These are phyloP conservation scores for Elaeis oleifera DNA, from an alignment of 202 grass and related monocot species.

Conservation along the genomic window DNA sequence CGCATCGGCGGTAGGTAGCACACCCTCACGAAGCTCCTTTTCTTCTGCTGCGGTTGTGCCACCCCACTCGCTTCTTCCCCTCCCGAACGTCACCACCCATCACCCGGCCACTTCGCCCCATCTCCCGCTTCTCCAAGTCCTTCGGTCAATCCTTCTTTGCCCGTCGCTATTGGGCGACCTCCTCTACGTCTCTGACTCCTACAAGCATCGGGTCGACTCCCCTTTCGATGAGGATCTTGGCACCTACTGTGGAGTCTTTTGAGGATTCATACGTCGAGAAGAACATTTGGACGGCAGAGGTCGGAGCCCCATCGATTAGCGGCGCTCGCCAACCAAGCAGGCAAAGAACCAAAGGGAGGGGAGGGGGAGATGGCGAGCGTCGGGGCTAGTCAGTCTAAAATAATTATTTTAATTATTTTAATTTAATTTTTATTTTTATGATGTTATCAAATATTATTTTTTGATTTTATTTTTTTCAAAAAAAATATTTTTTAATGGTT, in stretches of 20 bases:
- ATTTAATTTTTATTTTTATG: too few relatives aligned
- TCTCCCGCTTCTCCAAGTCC: slow-evolving; percentile 60
- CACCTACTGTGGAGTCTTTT: slow-evolving; percentile 62
- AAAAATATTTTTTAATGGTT: too few relatives aligned
- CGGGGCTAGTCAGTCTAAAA: too few relatives aligned
- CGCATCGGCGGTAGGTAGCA: slow-evolving; percentile 67
- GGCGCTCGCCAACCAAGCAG: too few relatives aligned
- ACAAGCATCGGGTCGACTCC: slow-evolving; percentile 33
- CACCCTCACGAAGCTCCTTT: slow-evolving; percentile 47
- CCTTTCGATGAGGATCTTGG: slow-evolving; percentile 42
- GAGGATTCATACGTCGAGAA: slow-evolving; percentile 61
- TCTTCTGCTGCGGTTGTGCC: slow-evolving; percentile 51
- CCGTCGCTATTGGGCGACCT: slow-evolving; percentile 24
- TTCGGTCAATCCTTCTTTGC: slow-evolving; percentile 56
- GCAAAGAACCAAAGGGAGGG: too few relatives aligned
- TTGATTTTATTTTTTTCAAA: too few relatives aligned
- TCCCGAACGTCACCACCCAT: not conserved
- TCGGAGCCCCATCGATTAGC: too few relatives aligned
- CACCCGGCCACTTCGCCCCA: slow-evolving; percentile 36
- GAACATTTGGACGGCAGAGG: too few relatives aligned
- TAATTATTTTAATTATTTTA: too few relatives aligned
- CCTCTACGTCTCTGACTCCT: slow-evolving; percentile 29
- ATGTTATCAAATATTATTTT: too few relatives aligned
- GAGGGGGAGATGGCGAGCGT: too few relatives aligned
- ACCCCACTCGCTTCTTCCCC: slow-evolving; percentile 6